These are phyloP conservation scores for Mycena indigotica DNA, from an alignment of 768 basidiomycete genomes.

Conservation along the genomic window DNA sequence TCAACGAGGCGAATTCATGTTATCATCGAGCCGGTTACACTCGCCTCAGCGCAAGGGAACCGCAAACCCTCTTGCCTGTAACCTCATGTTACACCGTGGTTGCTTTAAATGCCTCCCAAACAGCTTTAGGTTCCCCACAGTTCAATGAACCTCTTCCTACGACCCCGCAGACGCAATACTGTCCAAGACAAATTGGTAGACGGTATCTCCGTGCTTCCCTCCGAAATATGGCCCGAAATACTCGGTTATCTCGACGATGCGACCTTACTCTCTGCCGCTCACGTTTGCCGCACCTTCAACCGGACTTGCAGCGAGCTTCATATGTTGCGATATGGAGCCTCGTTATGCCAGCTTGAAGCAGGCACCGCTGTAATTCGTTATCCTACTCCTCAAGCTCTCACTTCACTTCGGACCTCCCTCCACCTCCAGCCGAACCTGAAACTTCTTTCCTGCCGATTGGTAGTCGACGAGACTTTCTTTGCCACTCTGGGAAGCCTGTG, in stretches of 20 bases:
- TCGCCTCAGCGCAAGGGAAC: too few relatives aligned
- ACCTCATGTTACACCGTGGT: too few relatives aligned
- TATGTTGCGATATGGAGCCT: background rate
- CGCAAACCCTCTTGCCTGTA: too few relatives aligned
- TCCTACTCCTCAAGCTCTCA: background rate
- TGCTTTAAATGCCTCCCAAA: too few relatives aligned
- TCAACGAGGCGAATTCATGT: too few relatives aligned
- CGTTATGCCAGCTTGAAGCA: background rate
- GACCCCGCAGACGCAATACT: background rate
- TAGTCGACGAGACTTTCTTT: background rate
- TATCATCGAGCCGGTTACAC: too few relatives aligned
- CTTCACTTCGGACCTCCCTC: background rate
- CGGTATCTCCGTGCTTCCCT: background rate
- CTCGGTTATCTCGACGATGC: background rate
- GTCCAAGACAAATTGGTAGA: too few relatives aligned
- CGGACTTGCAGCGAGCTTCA: background rate
- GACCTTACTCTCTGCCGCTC: background rate
- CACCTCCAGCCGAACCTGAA: background rate
- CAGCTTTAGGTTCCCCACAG: too few relatives aligned
- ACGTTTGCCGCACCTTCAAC: slow-evolving; percentile 1
- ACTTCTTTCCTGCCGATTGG: background rate
- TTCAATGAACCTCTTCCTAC: too few relatives aligned
- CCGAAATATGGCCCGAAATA: background rate
- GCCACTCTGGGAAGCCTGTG: background rate
- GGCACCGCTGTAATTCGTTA: background rate